phyloP scores from a whole-genome alignment of 192 early-diverging fungal genomes.

The Spizellomyces punctatus region DNA sequence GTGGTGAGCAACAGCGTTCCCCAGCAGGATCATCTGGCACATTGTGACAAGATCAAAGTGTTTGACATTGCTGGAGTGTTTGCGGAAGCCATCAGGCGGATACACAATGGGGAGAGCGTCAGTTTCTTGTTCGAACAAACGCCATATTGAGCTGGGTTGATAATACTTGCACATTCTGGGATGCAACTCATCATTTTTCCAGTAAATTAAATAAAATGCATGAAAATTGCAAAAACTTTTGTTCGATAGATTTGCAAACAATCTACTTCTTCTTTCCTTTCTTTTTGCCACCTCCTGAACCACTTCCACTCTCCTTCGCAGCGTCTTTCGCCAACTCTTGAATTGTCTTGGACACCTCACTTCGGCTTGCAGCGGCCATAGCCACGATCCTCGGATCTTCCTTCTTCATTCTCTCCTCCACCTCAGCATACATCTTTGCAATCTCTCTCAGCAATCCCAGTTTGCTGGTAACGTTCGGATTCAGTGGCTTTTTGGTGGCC shows the following conservation, averaged over 20 bases:
- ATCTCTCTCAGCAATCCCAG: constrained; percentile 33
- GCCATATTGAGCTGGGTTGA: constrained; percentile 24
- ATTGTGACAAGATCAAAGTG: constrained; percentile 60
- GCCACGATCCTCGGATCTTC: constrained; percentile 24
- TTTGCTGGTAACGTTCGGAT: constrained; percentile 30
- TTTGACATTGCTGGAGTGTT: constrained; percentile 88
- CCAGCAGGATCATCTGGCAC: constrained; percentile 44
- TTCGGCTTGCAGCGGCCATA: constrained; percentile 37
- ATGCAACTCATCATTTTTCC: too few relatives aligned
- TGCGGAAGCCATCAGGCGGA: constrained; percentile 93
- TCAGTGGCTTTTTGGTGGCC: constrained; percentile 13
- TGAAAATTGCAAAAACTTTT: too few relatives aligned
- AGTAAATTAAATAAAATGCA: too few relatives aligned
- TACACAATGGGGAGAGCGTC: constrained; percentile 94
- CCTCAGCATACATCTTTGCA: constrained; percentile 21
- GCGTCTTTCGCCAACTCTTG: constrained; percentile 29
- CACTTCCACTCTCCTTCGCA: neutral
- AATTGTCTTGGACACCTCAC: constrained; percentile 24
- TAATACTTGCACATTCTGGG: neutral
- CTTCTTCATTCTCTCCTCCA: constrained; percentile 27
- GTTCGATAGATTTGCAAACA: too few relatives aligned
- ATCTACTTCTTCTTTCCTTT: constrained; percentile 39
- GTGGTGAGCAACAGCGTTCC: constrained; percentile 71
- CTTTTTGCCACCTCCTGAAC: constrained; percentile 21
- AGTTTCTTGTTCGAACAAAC: constrained; percentile 75